Evolutionary conservation across 2,329 filamentous ascomycete species (phyloP), one percentile per base, ranked within the genome.

Genomic region (Hypoxylon sp.): DNA sequence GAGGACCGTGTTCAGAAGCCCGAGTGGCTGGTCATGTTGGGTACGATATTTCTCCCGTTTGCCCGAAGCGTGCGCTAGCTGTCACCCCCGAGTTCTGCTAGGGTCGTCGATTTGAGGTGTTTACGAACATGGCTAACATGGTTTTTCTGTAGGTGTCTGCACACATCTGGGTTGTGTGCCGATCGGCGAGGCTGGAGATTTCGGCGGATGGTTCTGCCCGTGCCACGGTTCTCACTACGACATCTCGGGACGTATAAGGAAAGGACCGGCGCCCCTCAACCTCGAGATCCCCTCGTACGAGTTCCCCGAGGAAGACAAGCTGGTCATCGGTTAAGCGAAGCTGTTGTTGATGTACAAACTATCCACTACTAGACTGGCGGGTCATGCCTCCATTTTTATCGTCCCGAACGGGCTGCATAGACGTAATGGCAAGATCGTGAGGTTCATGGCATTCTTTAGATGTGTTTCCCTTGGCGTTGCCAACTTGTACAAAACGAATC

Each of bases 181-280:
- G 81, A 99, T 99, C 79, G 96, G 97, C 79, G 96, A 99, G 88
- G 94, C 96, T 73, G 96, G 96, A 82, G 97, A 99, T 85, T 99
- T 87, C 79, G 96, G 96, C 82, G 96, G 96, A 81, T 99, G 96
- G 96, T 99, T 99, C 92, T 99, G 96, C 88, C 96, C 96, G 74
- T 99, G 96, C 92, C 96, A 99, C 90, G 96, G 96, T 84, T 98
- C 95, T 77, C 96, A 99, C 89, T 99, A 99, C 90, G 96, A 99
- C 83, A 98, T 99, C 83, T 98, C 95, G 73, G 96, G 96, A 82
- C 94, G 96, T 85, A 93, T 97, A 89, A 91, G 96, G 87, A 98
- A 93, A 89, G 96, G 96, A 75, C 96, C 96, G 72, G 96, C 96
- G 70, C 96, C 96, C 74, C 90, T 99, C 79, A 99, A 99, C 89